Base-by-base conservation (phyloP, 164 flowering plant genomes). In the Malania oleifera region DNA sequence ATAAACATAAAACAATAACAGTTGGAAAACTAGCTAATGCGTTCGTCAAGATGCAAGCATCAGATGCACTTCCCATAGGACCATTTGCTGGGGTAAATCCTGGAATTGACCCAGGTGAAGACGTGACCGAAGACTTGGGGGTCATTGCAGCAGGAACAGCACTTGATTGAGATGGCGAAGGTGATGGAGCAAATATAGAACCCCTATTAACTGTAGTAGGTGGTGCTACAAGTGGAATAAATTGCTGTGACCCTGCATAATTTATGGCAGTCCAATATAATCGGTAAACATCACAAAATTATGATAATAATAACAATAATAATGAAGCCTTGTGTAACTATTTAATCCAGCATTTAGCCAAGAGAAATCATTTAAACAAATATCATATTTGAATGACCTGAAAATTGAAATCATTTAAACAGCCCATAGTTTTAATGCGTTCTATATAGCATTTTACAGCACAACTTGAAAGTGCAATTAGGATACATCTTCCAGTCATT, bases 161-260 rank as follows among this genome's bases (percentile, higher is more conserved):
- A 37, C 67, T 73, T 12, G 68, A 14, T 27, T 63, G 45, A 11
- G 75, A 68, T 52, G 98, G 96, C 37, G 95, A 63, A 29, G 98
- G 96, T 20, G 95, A 61, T 14, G 96, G 95, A 38, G 91, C 74
- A 77, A 67, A 72, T 12, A 55, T 12, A 14, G 81, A 48, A 37
- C 69, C 82, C 20, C 63, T 67, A 35, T 22, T 52, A 13, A 78
- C 70, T 7, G 72, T 18, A 7, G 86, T 56, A 44, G 95, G 91
- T 39, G 96, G 96, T 5, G 82, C 84, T 56, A 81, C 43, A 15
- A 89, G 83, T 9, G 84, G 72, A 24, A 96, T 93, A 71, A 89
- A 81, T 64, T 71, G 83, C 67, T 81, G 96, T 3, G 64, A 46
- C 29, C 84, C 98, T 92, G 87, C 72, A 82, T 28, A 45, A 39